phyloP scores from a whole-genome alignment of 257 asterid genomes.

The Thymus mandschuricus region DNA sequence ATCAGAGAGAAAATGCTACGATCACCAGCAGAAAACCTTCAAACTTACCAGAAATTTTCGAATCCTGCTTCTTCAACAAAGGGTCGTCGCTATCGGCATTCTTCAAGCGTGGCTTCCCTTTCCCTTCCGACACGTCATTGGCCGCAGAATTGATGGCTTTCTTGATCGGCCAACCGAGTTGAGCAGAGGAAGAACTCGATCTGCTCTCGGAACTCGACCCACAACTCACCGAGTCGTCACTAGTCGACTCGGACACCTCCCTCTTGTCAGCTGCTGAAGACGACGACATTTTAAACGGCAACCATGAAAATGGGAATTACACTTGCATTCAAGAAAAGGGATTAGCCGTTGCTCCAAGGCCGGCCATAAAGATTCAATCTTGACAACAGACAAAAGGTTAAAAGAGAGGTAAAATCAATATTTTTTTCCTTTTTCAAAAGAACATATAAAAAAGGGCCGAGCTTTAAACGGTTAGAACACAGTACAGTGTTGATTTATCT shows the following conservation, averaged over 20 bases:
- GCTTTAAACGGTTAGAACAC: conserved; percentile 29
- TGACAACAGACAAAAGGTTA: conserved; percentile 17
- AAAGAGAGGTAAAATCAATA: background rate
- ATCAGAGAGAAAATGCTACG: background rate
- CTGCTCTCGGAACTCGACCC: conserved; percentile 47
- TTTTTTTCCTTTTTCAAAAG: background rate
- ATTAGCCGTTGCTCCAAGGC: conserved; percentile 26
- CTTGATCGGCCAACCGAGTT: conserved; percentile 73
- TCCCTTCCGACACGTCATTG: conserved; percentile 40
- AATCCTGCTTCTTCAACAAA: conserved; percentile 45
- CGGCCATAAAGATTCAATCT: conserved; percentile 35
- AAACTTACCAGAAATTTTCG: conserved; percentile 56
- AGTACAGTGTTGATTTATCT: background rate
- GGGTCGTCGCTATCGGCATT: conserved; percentile 27
- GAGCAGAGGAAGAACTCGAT: conserved; percentile 52
- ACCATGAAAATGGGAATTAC: conserved; percentile 1
- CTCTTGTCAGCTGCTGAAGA: conserved; percentile 37
- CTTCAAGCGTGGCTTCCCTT: conserved; percentile 34
- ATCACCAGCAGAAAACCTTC: background rate
- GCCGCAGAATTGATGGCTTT: conserved; percentile 38
- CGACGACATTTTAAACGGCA: conserved; percentile 48
- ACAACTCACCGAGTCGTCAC: conserved; percentile 48
- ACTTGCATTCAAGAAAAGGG: conserved; percentile 25
- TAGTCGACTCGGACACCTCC: conserved; percentile 39
- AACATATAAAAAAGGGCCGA: background rate